Conservation (phyloP, 495 filamentous ascomycete species). For the Opeltia flavorubescens region DNA sequence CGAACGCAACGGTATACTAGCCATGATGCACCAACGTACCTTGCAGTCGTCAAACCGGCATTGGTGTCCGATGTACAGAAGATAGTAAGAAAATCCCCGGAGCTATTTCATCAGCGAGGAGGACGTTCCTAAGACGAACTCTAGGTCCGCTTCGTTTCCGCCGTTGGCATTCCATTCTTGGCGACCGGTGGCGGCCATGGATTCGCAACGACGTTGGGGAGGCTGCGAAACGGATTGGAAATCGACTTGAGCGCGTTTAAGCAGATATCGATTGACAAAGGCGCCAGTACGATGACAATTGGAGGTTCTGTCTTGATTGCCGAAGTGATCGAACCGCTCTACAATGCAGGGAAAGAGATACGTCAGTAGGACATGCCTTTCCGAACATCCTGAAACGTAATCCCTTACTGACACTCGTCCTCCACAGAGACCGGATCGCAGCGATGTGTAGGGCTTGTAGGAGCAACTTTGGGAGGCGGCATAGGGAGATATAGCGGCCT, state of each 20-base stretch:
- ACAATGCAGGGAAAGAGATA: conserved; percentile 15
- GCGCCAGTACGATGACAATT: conserved; percentile 13
- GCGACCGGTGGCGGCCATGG: conserved; percentile 19
- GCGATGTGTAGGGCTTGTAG: conserved; percentile 19
- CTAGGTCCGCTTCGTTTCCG: conserved; percentile 14
- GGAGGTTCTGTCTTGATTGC: conserved; percentile 18
- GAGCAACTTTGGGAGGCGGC: conserved; percentile 23
- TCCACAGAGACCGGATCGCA: conserved; percentile 10
- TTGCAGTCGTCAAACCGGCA: conserved; percentile 18
- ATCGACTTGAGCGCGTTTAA: conserved; percentile 19
- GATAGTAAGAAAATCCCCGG: conserved; percentile 12
- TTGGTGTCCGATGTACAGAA: conserved; percentile 16
- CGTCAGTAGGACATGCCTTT: conserved; percentile 16
- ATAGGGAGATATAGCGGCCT: conserved; percentile 19
- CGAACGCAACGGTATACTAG: conserved; percentile 8
- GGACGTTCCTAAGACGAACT: neutral
- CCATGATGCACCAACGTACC: conserved; percentile 15
- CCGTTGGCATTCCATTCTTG: conserved; percentile 18
- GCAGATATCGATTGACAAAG: conserved; percentile 14
- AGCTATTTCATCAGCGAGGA: neutral
- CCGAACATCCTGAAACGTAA: conserved; percentile 3
- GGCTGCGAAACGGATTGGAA: conserved; percentile 16
- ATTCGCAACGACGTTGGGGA: conserved; percentile 16
- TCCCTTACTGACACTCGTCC: neutral
- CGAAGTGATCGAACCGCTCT: conserved; percentile 15